Evolutionary conservation across 2,329 filamentous ascomycete species (phyloP).

Genomic region (Diplodia intermedia): DNA sequence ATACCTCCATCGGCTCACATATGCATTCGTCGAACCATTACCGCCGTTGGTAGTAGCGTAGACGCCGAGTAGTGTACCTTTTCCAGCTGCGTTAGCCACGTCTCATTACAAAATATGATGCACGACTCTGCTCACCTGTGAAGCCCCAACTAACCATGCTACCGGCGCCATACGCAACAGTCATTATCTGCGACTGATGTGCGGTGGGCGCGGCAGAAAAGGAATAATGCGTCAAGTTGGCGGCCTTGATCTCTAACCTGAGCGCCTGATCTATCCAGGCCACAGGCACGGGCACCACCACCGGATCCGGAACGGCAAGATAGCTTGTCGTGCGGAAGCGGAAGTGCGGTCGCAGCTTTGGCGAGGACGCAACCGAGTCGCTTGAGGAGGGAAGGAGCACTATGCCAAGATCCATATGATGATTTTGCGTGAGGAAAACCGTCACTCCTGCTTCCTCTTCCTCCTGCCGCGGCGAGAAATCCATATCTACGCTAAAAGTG

Average conservation of each 20-base stretch:
- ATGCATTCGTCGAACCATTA: slow-evolving; percentile 53
- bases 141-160: slow-evolving; percentile 44
- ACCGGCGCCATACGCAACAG: slow-evolving; percentile 39
- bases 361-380: slow-evolving; percentile 1
- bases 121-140: slow-evolving; percentile 29
- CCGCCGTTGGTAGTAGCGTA: slow-evolving; percentile 63
- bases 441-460: slow-evolving; percentile 62
- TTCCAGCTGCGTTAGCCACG: slow-evolving; percentile 1
- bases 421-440: slow-evolving; percentile 59
- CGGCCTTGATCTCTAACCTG: slow-evolving; percentile 52
- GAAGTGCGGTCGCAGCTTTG: slow-evolving; percentile 46
- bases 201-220: slow-evolving; percentile 41
- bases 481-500: slow-evolving; percentile 57
- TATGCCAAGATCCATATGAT: slow-evolving; percentile 59
- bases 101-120: background rate
- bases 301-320: slow-evolving; percentile 47
- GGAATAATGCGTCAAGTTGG: slow-evolving; percentile 56
- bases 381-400: slow-evolving; percentile 37
- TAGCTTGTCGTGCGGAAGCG: slow-evolving; percentile 56
- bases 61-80: slow-evolving; percentile 58
- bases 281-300: slow-evolving; percentile 50
- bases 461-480: slow-evolving; percentile 48
- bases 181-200: slow-evolving; percentile 31
- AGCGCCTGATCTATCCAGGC: slow-evolving; percentile 48
- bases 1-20: slow-evolving; percentile 59